A percentile compares a stretch with the other conserved stretches of the same genome.
phyloP scores from a whole-genome alignment of 2,329 filamentous ascomycete species.

The Arthrocladium fulminans region DNA sequence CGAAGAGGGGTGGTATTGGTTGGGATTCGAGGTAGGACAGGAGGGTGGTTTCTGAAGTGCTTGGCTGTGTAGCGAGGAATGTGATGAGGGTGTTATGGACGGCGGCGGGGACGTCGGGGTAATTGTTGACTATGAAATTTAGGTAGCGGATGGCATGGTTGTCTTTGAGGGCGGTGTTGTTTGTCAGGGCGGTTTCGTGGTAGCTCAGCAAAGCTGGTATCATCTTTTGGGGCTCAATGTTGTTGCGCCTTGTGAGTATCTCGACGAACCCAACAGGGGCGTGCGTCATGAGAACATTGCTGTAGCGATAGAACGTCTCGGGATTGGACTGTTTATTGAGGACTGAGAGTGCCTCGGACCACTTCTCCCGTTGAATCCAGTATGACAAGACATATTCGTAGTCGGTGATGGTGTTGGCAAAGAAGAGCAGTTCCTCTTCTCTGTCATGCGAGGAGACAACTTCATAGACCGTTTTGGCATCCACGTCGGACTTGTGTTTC shows the following conservation, averaged over 20 bases:
- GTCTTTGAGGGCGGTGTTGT: slow-evolving; percentile 56
- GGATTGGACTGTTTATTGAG: slow-evolving; percentile 87
- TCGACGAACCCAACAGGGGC: slow-evolving; percentile 81
- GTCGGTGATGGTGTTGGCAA: slow-evolving; percentile 79
- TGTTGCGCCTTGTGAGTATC: slow-evolving; percentile 83
- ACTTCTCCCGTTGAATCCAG: slow-evolving; percentile 92
- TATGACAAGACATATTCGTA: slow-evolving; percentile 93
- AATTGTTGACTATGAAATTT: slow-evolving; percentile 80
- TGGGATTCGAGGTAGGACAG: slow-evolving; percentile 86
- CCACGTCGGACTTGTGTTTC: slow-evolving; percentile 77
- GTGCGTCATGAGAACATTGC: slow-evolving; percentile 91
- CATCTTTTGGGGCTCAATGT: slow-evolving; percentile 74
- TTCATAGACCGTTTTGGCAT: slow-evolving; percentile 87
- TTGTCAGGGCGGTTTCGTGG: slow-evolving; percentile 55
- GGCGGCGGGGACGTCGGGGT: slow-evolving; percentile 67
- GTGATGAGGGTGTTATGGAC: slow-evolving; percentile 96
- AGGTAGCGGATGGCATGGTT: slow-evolving; percentile 94
- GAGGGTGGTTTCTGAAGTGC: slow-evolving; percentile 73
- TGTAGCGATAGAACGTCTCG: slow-evolving; percentile 93
- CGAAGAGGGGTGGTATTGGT: slow-evolving; percentile 75
- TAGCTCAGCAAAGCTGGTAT: slow-evolving; percentile 93
- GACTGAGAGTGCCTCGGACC: slow-evolving; percentile 76
- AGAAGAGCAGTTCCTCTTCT: slow-evolving; percentile 85
- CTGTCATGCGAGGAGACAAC: slow-evolving; percentile 91
- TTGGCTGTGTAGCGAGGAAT: slow-evolving; percentile 81